Percentiles rank a stretch among this genome's conserved stretches.
These are phyloP conservation scores for Allium cepa DNA, from an alignment of 106 monocot genomes.

Conservation along the genomic window DNA sequence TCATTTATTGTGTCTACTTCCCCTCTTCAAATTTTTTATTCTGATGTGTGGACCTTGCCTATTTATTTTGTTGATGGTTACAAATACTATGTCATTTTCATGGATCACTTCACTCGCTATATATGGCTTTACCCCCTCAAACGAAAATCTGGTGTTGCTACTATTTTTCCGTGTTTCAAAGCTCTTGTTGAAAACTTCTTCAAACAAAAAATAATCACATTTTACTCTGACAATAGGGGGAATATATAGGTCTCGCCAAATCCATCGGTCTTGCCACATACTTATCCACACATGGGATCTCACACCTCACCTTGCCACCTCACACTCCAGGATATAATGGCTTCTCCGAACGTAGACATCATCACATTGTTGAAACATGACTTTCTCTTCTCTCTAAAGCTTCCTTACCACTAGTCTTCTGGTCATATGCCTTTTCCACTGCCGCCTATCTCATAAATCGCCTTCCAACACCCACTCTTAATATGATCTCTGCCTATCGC, in stretches of 20 bases:
- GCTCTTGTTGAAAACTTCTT: constrained; percentile 2
- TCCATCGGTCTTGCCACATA: background rate
- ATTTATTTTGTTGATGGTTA: constrained; percentile 4
- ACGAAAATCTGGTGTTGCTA: background rate
- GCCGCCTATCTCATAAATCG: constrained; percentile 6
- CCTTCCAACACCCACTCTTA: background rate
- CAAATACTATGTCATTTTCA: constrained; percentile 10
- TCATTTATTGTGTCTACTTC: background rate
- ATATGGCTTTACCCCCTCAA: constrained; percentile 8
- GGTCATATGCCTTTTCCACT: background rate
- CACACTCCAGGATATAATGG: constrained; percentile 7
- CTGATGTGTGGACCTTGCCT: constrained; percentile 2
- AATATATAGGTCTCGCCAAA: background rate
- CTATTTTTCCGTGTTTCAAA: background rate
- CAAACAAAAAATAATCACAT: background rate
- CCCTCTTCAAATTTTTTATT: background rate
- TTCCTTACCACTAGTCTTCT: background rate
- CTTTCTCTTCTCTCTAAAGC: background rate
- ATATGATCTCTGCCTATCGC: background rate
- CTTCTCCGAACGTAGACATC: background rate
- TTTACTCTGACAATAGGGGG: constrained; percentile 9
- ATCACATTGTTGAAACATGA: constrained; percentile 2
- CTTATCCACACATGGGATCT: background rate
- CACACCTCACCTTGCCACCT: constrained; percentile 3
- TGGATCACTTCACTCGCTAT: constrained; percentile 1